Base-by-base conservation (phyloP, 805 yeast species). In the Candida golubevii region DNA sequence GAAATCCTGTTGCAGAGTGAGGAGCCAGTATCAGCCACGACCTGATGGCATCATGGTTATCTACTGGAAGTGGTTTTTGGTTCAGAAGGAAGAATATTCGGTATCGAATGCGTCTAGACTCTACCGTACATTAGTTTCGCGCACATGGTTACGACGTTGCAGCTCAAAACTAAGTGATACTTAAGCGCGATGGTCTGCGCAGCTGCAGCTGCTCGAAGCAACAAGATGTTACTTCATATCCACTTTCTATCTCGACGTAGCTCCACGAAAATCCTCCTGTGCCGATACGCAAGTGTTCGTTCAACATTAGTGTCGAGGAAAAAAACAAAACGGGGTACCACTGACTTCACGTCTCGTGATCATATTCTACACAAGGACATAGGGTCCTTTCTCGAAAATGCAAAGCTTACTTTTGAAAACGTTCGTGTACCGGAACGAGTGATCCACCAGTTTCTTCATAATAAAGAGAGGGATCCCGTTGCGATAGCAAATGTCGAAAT, bases 291-390 rank as follows among this genome's bases (percentile, higher is more conserved):
- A 18, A 18, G 23, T 18, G 23, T 18, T 5, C 3, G 23, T 18
- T 18, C 23, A 18, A 18, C 23, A 18, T 18, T 18, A 3, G 23
- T 18, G 4, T 18, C 33, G 7, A 29, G 23, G 23, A 53, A 44
- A 38, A 64, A 53, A 45, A 60, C 63, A 2, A 66, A 64, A 45
- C 43, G 65, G 41, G 72, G 66, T 26, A 57, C 70, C 1, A 39
- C 44, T 1, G 72, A 67, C 45, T 34, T 18, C 10, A 62, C 69
- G 1, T 57, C 65, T 9, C 55, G 59, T 14, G 61, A 56, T n/a
- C 46, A 45, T 27, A 50, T 67, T 8, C 44, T 59, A 10, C 46
- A 44, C 12, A 54, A 51, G 29, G 74, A 68, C 39, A 49, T 66
- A 3, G 33, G 45, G 13, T 58, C 58, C 10, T 55, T 61, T 9